Conservation (phyloP, 2,329 filamentous ascomycete species). For the Teratosphaeriaceae sp. region DNA sequence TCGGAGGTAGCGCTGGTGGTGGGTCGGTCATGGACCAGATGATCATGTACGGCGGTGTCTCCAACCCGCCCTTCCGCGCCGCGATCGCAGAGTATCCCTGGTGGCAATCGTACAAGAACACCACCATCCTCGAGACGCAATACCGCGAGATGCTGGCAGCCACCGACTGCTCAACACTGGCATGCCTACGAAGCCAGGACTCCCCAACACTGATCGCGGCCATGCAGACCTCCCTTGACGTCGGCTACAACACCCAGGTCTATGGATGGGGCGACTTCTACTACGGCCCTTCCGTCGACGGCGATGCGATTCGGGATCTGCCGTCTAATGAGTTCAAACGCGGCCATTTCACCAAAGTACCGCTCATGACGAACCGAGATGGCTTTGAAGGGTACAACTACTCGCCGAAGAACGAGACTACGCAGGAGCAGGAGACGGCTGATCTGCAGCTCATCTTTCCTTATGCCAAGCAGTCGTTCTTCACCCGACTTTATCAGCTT, state of each 20-base stretch:
- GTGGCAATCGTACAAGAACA: constrained; percentile 19
- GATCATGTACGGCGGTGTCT: constrained; percentile 32
- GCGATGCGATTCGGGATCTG: constrained; percentile 30
- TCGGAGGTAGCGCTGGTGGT: constrained; percentile 20
- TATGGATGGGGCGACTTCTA: constrained; percentile 35
- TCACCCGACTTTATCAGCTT: constrained; percentile 35
- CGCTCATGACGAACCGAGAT: constrained; percentile 23
- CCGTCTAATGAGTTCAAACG: constrained; percentile 27
- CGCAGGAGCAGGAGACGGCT: constrained; percentile 18
- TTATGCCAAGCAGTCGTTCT: constrained; percentile 29
- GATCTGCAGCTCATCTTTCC: constrained; percentile 29
- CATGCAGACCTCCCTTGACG: constrained; percentile 18
- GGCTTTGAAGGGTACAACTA: constrained; percentile 30
- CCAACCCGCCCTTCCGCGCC: constrained; percentile 34
- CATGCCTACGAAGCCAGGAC: constrained; percentile 18
- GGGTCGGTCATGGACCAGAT: constrained; percentile 26
- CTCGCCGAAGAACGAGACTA: constrained; percentile 24
- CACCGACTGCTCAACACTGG: constrained; percentile 25
- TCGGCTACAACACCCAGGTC: constrained; percentile 14
- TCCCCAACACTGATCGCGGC: constrained; percentile 12
- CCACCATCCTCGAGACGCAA: constrained; percentile 25
- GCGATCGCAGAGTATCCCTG: constrained; percentile 28
- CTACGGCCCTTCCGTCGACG: constrained; percentile 35
- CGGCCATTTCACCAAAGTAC: constrained; percentile 29
- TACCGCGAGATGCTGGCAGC: constrained; percentile 25